phyloP scores from a whole-genome alignment of 2,329 filamentous ascomycete genomes.

The Cladorrhinum sp. region DNA sequence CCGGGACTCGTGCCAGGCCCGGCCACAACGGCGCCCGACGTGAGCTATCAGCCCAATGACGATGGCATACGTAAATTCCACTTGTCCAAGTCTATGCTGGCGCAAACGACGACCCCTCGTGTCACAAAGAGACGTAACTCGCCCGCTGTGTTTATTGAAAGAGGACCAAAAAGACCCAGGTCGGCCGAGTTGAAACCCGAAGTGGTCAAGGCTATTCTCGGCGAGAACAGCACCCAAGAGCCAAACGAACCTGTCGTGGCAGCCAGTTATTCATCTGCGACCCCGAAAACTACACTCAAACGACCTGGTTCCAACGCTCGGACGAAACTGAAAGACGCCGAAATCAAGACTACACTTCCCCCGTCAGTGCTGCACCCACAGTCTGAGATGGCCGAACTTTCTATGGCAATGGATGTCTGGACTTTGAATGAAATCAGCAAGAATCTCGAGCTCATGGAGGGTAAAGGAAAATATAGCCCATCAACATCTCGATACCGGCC shows the following conservation, averaged over 20 bases:
- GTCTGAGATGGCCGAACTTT: slow-evolving; percentile 48
- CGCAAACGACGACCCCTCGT: slow-evolving; percentile 14
- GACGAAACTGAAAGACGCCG: neutral
- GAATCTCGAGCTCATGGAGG: slow-evolving; percentile 47
- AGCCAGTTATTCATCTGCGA: neutral
- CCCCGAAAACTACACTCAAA: slow-evolving; percentile 1
- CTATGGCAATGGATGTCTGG: slow-evolving; percentile 57
- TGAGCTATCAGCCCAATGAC: slow-evolving; percentile 7
- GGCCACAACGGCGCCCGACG: neutral
- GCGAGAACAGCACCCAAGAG: neutral
- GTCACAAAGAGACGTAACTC: slow-evolving; percentile 26
- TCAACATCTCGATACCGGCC: slow-evolving; percentile 49
- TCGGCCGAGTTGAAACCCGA: slow-evolving; percentile 9
- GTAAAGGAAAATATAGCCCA: slow-evolving; percentile 31
- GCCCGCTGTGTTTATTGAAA: slow-evolving; percentile 27
- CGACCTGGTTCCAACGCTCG: neutral
- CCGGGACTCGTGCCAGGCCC: neutral
- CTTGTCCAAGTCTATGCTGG: slow-evolving; percentile 22
- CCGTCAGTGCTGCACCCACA: slow-evolving; percentile 20
- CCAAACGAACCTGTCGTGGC: neutral
- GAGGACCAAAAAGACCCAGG: slow-evolving; percentile 25
- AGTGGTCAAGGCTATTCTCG: slow-evolving; percentile 9
- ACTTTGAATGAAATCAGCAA: slow-evolving; percentile 57
- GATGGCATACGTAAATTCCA: slow-evolving; percentile 28
- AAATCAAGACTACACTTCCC: neutral